phyloP scores from a whole-genome alignment of 2,329 filamentous ascomycete genomes.

The Xylariaceae sp. region DNA sequence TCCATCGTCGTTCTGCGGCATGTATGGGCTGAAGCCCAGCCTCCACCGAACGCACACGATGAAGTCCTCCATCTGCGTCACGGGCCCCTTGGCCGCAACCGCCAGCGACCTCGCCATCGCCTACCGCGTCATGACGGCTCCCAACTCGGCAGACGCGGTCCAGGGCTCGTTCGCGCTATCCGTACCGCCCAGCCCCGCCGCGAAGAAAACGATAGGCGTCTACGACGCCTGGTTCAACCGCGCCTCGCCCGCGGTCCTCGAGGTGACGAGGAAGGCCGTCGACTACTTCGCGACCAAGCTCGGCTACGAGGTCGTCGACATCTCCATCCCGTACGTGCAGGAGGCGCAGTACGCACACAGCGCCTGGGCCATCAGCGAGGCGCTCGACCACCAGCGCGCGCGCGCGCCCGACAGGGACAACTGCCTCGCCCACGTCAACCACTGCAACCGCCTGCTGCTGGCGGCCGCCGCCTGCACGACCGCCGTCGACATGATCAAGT shows the following conservation, averaged over 20 bases:
- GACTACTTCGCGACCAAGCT: slow-evolving; percentile 51
- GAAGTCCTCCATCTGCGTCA: slow-evolving; percentile 60
- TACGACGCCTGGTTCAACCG: slow-evolving; percentile 70
- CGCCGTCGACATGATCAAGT: slow-evolving; percentile 70
- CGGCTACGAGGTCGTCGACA: slow-evolving; percentile 57
- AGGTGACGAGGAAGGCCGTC: slow-evolving; percentile 62
- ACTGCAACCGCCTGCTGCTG: slow-evolving; percentile 72
- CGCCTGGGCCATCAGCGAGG: slow-evolving; percentile 75
- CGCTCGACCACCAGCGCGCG: slow-evolving; percentile 51
- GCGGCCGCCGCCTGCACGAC: slow-evolving; percentile 65
- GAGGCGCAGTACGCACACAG: slow-evolving; percentile 78
- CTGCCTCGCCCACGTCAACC: slow-evolving; percentile 60
- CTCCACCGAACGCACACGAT: slow-evolving; percentile 68
- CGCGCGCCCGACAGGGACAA: slow-evolving; percentile 48
- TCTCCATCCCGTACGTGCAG: slow-evolving; percentile 66
- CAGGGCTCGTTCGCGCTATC: slow-evolving; percentile 67
- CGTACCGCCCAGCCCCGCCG: slow-evolving; percentile 43
- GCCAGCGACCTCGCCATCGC: slow-evolving; percentile 78
- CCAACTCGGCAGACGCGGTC: slow-evolving; percentile 64
- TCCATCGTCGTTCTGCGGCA: slow-evolving; percentile 73
- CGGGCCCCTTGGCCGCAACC: slow-evolving; percentile 75
- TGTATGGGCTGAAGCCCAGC: slow-evolving; percentile 80
- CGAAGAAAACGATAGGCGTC: slow-evolving; percentile 70
- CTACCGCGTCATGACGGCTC: slow-evolving; percentile 78
- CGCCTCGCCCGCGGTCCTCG: slow-evolving; percentile 65